Percentiles rank a stretch among this genome's conserved stretches.
Conservation (phyloP, 305 asterid genomes). For the Caryopteris hybrid region DNA sequence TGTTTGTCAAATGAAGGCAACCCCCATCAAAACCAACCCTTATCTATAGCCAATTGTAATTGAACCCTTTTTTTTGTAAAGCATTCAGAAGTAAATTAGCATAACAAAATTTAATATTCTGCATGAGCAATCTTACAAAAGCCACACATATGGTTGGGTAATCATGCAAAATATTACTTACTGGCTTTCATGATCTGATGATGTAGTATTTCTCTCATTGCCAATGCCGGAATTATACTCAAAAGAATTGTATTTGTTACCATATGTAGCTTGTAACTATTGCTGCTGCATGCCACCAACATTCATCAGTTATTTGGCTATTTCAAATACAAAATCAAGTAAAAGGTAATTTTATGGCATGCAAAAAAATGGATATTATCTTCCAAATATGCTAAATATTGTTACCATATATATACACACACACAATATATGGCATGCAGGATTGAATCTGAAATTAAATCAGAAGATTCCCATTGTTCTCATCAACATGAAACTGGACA, state of each 20-base stretch:
- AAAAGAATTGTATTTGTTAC: conserved; percentile 69
- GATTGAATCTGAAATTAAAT: too few species aligned
- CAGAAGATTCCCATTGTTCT: too few species aligned
- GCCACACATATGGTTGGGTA: conserved; percentile 9
- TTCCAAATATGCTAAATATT: conserved; percentile 7
- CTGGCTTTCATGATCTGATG: conserved; percentile 92
- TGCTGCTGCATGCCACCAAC: conserved; percentile 68
- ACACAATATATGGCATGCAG: too few species aligned
- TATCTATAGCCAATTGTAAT: neutral
- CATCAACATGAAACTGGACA: too few species aligned
- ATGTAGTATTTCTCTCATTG: conserved; percentile 60
- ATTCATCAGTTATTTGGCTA: conserved; percentile 23
- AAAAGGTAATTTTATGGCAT: conserved; percentile 8
- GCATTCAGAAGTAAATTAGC: neutral
- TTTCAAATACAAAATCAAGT: conserved; percentile 13
- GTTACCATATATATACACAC: too few species aligned
- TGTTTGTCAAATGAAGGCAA: neutral
- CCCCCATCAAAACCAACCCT: conserved; percentile 7
- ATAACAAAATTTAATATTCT: neutral
- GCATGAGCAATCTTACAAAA: neutral
- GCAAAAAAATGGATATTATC: conserved; percentile 16
- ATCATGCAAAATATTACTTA: conserved; percentile 40
- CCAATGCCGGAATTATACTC: conserved; percentile 82
- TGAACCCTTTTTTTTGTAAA: neutral
- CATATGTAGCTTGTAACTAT: conserved; percentile 56